Conservation (phyloP, 805 yeast genomes). For the Starmerella ratchasimensis region DNA sequence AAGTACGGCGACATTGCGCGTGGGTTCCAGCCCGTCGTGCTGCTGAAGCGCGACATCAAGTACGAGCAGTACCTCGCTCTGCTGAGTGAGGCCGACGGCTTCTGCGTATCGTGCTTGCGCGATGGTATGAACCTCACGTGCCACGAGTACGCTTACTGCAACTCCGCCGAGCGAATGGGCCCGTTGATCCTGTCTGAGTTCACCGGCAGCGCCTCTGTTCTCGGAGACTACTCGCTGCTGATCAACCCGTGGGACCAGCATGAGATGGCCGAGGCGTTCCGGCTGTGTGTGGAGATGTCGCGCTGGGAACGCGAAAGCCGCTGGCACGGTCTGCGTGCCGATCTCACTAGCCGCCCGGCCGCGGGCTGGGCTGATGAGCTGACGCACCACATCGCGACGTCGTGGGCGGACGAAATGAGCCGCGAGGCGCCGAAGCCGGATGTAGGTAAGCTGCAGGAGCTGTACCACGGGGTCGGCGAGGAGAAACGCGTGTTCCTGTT, state of each 20-base stretch:
- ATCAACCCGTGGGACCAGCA: constrained; percentile 86
- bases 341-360: constrained; percentile 55
- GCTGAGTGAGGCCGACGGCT: constrained; percentile 70
- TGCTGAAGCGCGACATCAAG: constrained; percentile 76
- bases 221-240: constrained; percentile 51
- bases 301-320: constrained; percentile 42
- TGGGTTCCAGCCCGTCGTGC: constrained; percentile 66
- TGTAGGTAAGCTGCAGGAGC: constrained; percentile 2
- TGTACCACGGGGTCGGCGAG: constrained; percentile 8
- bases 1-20: constrained; percentile 52
- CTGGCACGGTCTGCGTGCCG: constrained; percentile 49
- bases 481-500: constrained; percentile 14
- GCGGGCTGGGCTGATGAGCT: constrained; percentile 57
- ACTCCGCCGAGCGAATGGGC: constrained; percentile 35
- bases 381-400: constrained; percentile 36
- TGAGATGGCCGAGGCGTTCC: constrained; percentile 50
- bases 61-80: constrained; percentile 83
- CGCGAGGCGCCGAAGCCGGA: constrained; percentile 20
- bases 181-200: constrained; percentile 84
- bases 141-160: constrained; percentile 78
- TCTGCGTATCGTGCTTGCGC: constrained; percentile 79
- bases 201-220: constrained; percentile 80
- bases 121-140: constrained; percentile 96
- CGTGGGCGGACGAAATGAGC: constrained; percentile 40
- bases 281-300: constrained; percentile 51